A percentile compares a stretch with the other conserved stretches of the same genome.
Conservation (phyloP, 176 grass and related monocot species). For the Themeda triandra region DNA sequence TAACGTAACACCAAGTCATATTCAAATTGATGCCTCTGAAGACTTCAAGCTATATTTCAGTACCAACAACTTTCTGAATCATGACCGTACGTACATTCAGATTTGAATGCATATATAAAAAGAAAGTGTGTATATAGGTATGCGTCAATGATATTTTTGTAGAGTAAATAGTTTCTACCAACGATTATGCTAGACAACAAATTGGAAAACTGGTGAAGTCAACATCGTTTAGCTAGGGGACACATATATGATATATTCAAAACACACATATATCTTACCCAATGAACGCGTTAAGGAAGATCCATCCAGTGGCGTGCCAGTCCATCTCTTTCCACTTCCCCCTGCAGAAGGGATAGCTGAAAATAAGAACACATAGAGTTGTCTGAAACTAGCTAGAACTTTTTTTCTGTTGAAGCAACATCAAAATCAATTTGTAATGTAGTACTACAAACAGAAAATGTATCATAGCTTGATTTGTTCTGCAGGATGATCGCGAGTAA, state of each 20-base stretch:
- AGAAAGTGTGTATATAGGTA: not conserved
- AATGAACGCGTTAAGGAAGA: conserved; percentile 57
- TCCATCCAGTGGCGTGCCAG: conserved; percentile 40
- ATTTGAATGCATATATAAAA: not conserved
- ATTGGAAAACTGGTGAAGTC: not conserved
- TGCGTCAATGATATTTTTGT: not conserved
- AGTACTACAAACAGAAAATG: too few species aligned
- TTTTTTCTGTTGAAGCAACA: too few species aligned
- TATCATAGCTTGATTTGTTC: too few species aligned
- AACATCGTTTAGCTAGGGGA: not conserved
- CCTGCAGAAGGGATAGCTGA: not conserved
- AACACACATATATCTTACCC: conserved; percentile 36
- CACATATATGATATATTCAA: too few species aligned
- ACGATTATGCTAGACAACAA: not conserved
- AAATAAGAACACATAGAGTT: too few species aligned
- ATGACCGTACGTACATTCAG: not conserved
- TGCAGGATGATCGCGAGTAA: too few species aligned
- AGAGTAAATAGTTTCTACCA: not conserved
- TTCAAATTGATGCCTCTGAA: not conserved
- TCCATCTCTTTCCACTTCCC: conserved; percentile 46
- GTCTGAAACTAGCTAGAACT: too few species aligned
- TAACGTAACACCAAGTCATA: not conserved
- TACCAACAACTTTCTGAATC: not conserved
- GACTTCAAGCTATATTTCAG: not conserved
- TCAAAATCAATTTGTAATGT: too few species aligned